Evolutionary conservation across 1,284 basidiomycete genomes (phyloP).

Genomic region (Melampsora americana): DNA sequence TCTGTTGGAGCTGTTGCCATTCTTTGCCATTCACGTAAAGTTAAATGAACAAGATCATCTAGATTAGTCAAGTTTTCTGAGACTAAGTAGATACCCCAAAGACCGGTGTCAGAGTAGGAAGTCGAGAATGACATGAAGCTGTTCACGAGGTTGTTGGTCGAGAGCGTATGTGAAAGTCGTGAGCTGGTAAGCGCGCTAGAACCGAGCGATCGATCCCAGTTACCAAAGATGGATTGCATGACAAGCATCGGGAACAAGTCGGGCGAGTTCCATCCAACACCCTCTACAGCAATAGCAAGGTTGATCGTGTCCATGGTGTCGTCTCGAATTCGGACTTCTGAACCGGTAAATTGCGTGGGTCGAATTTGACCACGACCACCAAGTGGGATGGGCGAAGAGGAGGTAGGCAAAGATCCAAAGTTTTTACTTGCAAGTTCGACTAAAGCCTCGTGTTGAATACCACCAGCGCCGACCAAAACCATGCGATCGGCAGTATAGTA

Average conservation of each 20-base stretch:
- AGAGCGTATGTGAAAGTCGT: slow-evolving; percentile 84
- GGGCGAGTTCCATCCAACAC: slow-evolving; percentile 93
- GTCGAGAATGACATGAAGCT: slow-evolving; percentile 99
- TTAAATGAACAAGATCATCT: slow-evolving; percentile 92
- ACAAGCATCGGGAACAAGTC: slow-evolving; percentile 99
- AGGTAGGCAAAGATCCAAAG: slow-evolving; percentile 84
- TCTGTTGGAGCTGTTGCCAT: slow-evolving; percentile 83
- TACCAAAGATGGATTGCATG: slow-evolving; percentile 96
- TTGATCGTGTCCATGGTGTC: slow-evolving; percentile 84
- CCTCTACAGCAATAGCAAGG: slow-evolving; percentile 95
- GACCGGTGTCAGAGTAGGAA: slow-evolving; percentile 97
- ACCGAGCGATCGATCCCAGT: slow-evolving; percentile 98
- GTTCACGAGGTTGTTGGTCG: slow-evolving; percentile 93
- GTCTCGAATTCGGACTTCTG: slow-evolving; percentile 92
- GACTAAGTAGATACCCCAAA: slow-evolving; percentile 94
- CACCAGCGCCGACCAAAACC: slow-evolving; percentile 96
- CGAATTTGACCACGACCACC: slow-evolving; percentile 61
- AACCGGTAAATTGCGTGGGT: slow-evolving; percentile 77
- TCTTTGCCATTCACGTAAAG: slow-evolving; percentile 91
- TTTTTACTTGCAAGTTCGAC: slow-evolving; percentile 93
- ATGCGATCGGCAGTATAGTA: slow-evolving; percentile 99
- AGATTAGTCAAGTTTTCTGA: slow-evolving; percentile 89
- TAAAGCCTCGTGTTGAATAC: slow-evolving; percentile 85
- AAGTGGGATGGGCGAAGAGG: slow-evolving; percentile 80
- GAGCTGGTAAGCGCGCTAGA: slow-evolving; percentile 85